These are phyloP conservation scores for Pulveroboletus sp. DNA, from an alignment of 768 basidiomycete genomes.

Conservation along the genomic window DNA sequence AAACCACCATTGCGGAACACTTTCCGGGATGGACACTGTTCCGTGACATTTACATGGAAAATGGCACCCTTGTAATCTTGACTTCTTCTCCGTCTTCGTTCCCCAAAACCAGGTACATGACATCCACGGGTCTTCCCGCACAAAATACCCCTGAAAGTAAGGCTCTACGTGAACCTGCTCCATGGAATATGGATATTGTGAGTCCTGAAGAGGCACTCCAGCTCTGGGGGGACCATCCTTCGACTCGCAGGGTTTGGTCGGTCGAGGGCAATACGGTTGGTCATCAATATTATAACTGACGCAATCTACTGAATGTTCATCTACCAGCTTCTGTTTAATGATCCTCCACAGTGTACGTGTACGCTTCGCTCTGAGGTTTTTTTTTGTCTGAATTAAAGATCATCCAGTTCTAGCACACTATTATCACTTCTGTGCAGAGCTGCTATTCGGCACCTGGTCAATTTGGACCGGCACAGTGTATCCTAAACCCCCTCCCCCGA, in stretches of 20 bases:
- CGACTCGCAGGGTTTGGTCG: conserved; percentile 53
- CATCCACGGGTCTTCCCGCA: conserved; percentile 60
- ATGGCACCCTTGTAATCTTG: conserved; percentile 75
- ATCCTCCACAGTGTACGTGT: conserved; percentile 56
- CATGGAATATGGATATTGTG: conserved; percentile 58
- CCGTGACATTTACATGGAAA: conserved; percentile 77
- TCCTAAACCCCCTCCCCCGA: conserved; percentile 43
- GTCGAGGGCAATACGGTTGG: conserved; percentile 73
- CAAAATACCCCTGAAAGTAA: conserved; percentile 61
- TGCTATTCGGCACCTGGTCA: conserved; percentile 71
- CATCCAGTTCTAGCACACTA: conserved; percentile 67
- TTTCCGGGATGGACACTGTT: conserved; percentile 86
- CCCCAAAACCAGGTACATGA: conserved; percentile 53
- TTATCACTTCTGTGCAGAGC: conserved; percentile 84
- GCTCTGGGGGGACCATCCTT: conserved; percentile 52
- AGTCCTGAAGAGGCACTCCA: conserved; percentile 53
- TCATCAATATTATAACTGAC: neutral
- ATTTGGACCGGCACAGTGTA: conserved; percentile 58
- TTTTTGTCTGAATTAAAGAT: neutral
- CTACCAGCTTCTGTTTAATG: conserved; percentile 55
- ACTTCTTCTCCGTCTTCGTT: conserved; percentile 42
- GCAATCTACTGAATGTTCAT: conserved; percentile 3
- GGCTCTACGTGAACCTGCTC: conserved; percentile 61
- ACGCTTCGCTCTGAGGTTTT: neutral
- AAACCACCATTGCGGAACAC: conserved; percentile 57